Percentiles rank a stretch among this genome's conserved stretches.
phyloP scores from a whole-genome alignment of 768 basidiomycete genomes.

The Mycena maculata region DNA sequence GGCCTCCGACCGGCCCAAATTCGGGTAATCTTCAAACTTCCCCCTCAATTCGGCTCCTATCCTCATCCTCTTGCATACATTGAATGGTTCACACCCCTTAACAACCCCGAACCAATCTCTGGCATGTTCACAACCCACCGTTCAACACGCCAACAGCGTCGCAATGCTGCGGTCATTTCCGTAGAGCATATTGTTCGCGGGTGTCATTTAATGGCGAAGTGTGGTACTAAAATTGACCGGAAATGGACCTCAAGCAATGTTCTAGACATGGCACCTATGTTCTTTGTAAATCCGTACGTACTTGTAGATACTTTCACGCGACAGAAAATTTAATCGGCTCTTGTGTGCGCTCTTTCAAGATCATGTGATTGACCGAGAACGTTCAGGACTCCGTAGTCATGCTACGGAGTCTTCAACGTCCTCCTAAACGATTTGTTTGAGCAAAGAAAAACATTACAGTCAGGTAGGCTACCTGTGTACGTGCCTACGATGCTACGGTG shows the following conservation, averaged over 20 bases:
- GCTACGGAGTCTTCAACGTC: too few relatives aligned
- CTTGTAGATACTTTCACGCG: constrained; percentile 12
- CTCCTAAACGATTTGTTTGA: too few relatives aligned
- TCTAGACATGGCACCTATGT: constrained; percentile 10
- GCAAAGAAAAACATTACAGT: too few relatives aligned
- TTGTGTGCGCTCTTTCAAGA: too few relatives aligned
- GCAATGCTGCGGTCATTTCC: constrained; percentile 38
- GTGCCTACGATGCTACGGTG: too few relatives aligned
- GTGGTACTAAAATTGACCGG: constrained; percentile 3
- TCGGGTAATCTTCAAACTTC: constrained; percentile 33
- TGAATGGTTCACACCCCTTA: too few relatives aligned
- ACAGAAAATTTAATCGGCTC: neutral
- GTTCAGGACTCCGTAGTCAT: too few relatives aligned
- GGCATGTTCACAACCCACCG: constrained; percentile 32
- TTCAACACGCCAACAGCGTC: constrained; percentile 24
- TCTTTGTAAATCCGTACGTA: constrained; percentile 31
- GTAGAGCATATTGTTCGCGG: constrained; percentile 35
- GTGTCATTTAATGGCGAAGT: constrained; percentile 42
- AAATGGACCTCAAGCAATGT: constrained; percentile 25
- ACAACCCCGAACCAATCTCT: constrained; percentile 21
- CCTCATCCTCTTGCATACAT: too few relatives aligned
- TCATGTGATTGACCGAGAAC: too few relatives aligned
- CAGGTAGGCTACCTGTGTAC: too few relatives aligned
- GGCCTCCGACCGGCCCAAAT: constrained; percentile 41
- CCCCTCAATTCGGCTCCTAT: too few relatives aligned